Base-by-base conservation (phyloP, 2,329 filamentous ascomycete species). In the Thielaviopsis populi region DNA sequence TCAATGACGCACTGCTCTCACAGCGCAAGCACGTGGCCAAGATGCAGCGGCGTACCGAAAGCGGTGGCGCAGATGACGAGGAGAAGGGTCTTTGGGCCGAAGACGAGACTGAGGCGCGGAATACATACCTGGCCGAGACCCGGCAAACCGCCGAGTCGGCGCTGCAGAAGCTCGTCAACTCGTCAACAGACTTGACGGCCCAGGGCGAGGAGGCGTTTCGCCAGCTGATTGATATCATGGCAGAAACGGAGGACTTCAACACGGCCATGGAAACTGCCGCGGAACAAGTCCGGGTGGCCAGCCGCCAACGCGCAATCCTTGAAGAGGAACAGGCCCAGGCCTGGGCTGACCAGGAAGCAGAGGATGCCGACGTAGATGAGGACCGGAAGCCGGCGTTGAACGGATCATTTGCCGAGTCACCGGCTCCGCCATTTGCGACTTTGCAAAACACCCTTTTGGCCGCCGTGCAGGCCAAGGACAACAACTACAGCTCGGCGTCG, bases 161-260 rank as follows among this genome's bases (percentile, higher is more conserved):
- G 5, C 59, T 66, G 30, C 33, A 63, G 22, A 61, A 22, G 19
- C 59, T 66, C 19, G 46, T 62, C 33, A 30, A 63, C 19, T 58
- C 43, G 7, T 59, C 64, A 33, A 53, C 56, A 7, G 24, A 33
- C 17, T 19, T 42, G 19, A 63, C 59, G 2, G 40, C 11, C 3
- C 40, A 59, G n/a, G 61, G 77, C 6, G 81, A 84, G 68, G 69
- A 70, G 22, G 74, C 77, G 0, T 70, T 81, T 37, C 76, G 81
- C 13, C 69, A 74, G 42, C 70, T 79, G 11, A 77, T 84, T 33
- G 82, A 84, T 68, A 70, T 74, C 61, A 75, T 74, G 63, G 75
- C 74, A 50, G 77, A 77, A 67, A 70, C 83, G 1, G 76, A 82
- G 66, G 80, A 84, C 64, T 75, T 80, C 60, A 70, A 69, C 46